Evolutionary conservation across 2,329 filamentous ascomycete genomes (phyloP).

Genomic region (Aureobasidium sp.): DNA sequence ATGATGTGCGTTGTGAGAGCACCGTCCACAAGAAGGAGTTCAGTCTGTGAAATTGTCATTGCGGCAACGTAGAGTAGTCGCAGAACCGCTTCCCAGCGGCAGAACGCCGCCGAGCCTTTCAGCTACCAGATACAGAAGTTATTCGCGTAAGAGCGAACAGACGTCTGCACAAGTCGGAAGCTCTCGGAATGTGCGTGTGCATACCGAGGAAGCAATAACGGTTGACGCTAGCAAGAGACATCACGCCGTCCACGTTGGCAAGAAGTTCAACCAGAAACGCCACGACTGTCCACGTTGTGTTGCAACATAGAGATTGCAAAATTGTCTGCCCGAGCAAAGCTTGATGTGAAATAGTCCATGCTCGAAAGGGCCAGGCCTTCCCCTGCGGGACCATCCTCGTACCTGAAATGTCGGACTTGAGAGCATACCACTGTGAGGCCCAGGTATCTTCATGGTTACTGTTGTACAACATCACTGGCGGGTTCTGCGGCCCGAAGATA

Average conservation of each 20-base stretch:
- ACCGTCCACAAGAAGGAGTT: not conserved
- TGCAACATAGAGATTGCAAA: not conserved
- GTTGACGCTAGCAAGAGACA: slow-evolving; percentile 5
- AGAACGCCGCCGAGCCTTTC: not conserved
- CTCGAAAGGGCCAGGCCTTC: not conserved
- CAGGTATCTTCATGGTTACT: not conserved
- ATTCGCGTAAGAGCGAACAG: not conserved
- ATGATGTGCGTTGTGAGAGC: not conserved
- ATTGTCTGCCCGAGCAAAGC: slow-evolving; percentile 6
- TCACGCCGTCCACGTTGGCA: not conserved
- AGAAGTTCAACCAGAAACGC: not conserved
- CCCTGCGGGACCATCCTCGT: not conserved
- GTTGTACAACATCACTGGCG: not conserved
- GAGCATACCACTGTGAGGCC: not conserved
- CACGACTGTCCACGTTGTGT: not conserved
- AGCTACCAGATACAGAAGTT: not conserved
- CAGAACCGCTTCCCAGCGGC: not conserved
- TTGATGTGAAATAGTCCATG: not conserved
- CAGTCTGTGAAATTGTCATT: not conserved
- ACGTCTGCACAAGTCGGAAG: not conserved
- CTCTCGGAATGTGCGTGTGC: not conserved
- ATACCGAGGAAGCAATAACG: not conserved
- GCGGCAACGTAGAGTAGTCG: not conserved
- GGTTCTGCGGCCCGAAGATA: slow-evolving; percentile 1
- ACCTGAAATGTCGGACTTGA: not conserved